Conservation (phyloP, 768 basidiomycete species). For the Psilocybe subaeruginosa region DNA sequence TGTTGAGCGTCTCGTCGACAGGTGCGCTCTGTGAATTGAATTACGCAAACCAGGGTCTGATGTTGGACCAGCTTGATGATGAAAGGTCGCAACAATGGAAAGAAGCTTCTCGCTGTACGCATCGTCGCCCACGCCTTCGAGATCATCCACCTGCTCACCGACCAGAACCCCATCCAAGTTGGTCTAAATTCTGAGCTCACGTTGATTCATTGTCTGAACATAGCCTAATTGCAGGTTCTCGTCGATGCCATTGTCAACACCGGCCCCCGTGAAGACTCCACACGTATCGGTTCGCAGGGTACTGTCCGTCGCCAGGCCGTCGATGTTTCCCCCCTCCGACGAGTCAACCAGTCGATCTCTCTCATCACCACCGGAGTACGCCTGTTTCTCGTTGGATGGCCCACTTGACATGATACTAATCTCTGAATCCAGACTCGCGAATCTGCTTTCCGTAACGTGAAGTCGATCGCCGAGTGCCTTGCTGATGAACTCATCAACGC, state of each 20-base stretch:
- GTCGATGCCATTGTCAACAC: constrained; percentile 99
- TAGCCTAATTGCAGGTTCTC: constrained; percentile 59
- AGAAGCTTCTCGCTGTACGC: constrained; percentile 98
- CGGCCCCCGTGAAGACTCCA: constrained; percentile 99
- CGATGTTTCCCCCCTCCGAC: constrained; percentile 96
- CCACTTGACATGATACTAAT: neutral
- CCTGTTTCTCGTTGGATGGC: constrained; percentile 11
- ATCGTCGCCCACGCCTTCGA: constrained; percentile 99
- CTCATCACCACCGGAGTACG: constrained; percentile 95
- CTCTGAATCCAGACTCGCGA: constrained; percentile 79
- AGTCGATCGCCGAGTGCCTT: constrained; percentile 98
- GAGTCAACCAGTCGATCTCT: constrained; percentile 97
- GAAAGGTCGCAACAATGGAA: constrained; percentile 99
- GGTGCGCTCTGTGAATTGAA: constrained; percentile 47
- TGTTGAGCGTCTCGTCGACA: constrained; percentile 98
- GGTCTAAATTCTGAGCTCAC: constrained; percentile 24
- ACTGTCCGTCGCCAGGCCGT: constrained; percentile 99
- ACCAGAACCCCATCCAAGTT: constrained; percentile 99
- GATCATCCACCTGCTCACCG: constrained; percentile 99
- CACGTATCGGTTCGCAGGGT: constrained; percentile 99
- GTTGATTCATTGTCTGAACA: neutral
- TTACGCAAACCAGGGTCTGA: constrained; percentile 1
- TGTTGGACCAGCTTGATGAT: constrained; percentile 86
- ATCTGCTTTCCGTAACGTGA: constrained; percentile 99
- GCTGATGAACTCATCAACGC: constrained; percentile 99